Conservation (phyloP, 768 basidiomycete species). For the Podaxis sp. region DNA sequence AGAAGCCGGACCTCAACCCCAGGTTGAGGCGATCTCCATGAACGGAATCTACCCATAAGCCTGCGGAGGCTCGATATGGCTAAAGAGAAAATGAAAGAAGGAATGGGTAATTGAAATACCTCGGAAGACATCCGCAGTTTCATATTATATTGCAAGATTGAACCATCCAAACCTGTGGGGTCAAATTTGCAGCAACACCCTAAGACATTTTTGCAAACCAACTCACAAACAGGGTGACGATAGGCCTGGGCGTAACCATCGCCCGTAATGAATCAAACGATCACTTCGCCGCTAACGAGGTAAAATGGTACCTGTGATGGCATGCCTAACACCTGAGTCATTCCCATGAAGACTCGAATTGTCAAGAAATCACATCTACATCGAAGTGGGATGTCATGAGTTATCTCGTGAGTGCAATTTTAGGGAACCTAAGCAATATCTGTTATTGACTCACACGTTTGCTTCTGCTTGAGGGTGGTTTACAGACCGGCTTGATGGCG, state of each 20-base stretch:
- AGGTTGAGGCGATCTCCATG: not conserved
- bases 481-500: not conserved
- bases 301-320: conserved; percentile 1
- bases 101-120: not conserved
- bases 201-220: not conserved
- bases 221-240: not conserved
- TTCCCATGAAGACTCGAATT: not conserved
- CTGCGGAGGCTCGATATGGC: conserved; percentile 2
- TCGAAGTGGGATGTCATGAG: not conserved
- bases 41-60: not conserved
- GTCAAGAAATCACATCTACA: not conserved
- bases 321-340: not conserved
- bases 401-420: not conserved
- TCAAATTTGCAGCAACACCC: not conserved
- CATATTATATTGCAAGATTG: not conserved
- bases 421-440: not conserved
- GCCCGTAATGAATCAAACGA: not conserved
- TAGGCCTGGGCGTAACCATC: not conserved
- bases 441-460: conserved; percentile 5
- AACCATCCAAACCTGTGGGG: not conserved
- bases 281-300: not conserved
- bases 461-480: not conserved
- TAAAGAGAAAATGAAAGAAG: not conserved
- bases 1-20: not conserved
- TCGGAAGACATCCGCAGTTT: not conserved